Base-by-base conservation (phyloP, 2,329 filamentous ascomycete species). In the Blastomyces gilchristii region DNA sequence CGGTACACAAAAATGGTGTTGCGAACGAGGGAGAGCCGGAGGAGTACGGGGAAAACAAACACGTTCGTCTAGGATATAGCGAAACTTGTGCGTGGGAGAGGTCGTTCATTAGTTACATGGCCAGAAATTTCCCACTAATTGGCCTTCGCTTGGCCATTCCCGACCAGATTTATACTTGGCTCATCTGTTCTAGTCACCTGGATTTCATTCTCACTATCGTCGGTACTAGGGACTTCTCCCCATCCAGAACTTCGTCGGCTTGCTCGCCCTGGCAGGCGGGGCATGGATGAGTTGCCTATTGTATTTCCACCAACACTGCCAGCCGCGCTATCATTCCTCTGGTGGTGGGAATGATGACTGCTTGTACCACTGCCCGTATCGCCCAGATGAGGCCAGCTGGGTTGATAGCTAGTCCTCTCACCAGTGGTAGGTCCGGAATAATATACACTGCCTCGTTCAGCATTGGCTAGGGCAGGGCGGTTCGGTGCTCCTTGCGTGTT, bases 371-470 rank as follows among this genome's bases (percentile, higher is more conserved):
- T 96, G 11, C 86, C 85, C 0, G 84, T 89, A 68, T 96, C 90
- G 5, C 82, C 85, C 57, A 73, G 71, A 74, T 65, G 69, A 56
- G 57, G 62, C 67, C 60, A 80, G 80, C 69, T 85, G 37, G 88
- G 85, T 71, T 96, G 93, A 66, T 88, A 84, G 75, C 90, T 95
- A 72, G 88, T 93, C 58, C 92, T 83, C 70, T 96, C 92, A 63
- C 87, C 88, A 7, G 83, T 79, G 8, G 90, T 75, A 14, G 85
- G 83, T 6, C 63, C 65, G 11, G 60, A 52, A 57, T 57, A 91
- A 77, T 96, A 96, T 61, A 97, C 76, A 68, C 83, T 86, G 12
- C 82, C 81, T 6, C 85, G 80, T 70, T 87, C 85, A 18, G 82
- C 78, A 63, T 80, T 83, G 6, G 82, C 80, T 43, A 83, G 77